phyloP scores from a whole-genome alignment of 1,139 yeast species.

The Entelexis sorbosivorans region DNA sequence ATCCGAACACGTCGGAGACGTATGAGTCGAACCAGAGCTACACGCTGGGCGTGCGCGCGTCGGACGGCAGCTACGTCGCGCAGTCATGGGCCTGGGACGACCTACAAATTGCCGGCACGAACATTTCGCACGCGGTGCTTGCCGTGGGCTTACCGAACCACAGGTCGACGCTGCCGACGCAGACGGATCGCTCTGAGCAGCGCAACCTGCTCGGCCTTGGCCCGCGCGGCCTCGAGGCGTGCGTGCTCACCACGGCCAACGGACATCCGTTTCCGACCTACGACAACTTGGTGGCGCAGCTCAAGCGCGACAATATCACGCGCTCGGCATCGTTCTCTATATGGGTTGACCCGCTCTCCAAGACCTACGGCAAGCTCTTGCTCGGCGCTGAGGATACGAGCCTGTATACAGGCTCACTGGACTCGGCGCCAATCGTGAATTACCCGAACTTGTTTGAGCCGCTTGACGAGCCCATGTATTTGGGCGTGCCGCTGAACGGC shows the following conservation, averaged over 20 bases:
- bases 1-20: not conserved
- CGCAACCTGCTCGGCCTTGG: constrained; percentile 14
- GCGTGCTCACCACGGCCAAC: constrained; percentile 7
- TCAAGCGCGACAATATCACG: not conserved
- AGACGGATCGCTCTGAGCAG: not conserved
- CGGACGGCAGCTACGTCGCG: constrained; percentile 10
- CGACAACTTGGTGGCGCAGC: not conserved
- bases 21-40: not conserved
- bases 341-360: constrained; percentile 16
- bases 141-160: not conserved
- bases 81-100: constrained; percentile 15
- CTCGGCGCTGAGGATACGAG: constrained; percentile 16
- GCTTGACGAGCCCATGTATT: constrained; percentile 12
- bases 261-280: constrained; percentile 14
- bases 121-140: not conserved
- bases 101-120: constrained; percentile 2
- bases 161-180: not conserved
- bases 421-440: constrained; percentile 8
- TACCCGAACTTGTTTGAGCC: not conserved
- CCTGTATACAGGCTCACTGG: constrained; percentile 5
- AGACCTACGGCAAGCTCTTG: constrained; percentile 5
- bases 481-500: constrained; percentile 2
- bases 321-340: constrained; percentile 7
- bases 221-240: constrained; percentile 16
- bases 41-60: constrained; percentile 4